phyloP scores from a whole-genome alignment of 306 rosid genomes.

The Dryas drummondii region DNA sequence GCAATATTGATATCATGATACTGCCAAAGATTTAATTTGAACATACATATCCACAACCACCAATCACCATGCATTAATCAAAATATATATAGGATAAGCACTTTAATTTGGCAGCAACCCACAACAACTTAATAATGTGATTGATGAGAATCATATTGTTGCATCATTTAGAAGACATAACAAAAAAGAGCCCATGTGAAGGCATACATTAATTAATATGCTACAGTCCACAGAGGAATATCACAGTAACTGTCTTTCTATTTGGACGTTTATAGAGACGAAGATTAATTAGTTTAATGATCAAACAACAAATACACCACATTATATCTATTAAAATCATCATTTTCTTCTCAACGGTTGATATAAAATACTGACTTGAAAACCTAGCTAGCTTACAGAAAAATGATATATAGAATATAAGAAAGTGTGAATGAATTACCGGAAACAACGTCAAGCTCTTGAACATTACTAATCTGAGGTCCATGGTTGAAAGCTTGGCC shows the following conservation, averaged over 20 bases:
- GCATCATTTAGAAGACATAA: background rate
- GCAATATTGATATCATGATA: background rate
- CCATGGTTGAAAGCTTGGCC: conserved; percentile 94
- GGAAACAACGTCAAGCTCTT: conserved; percentile 84
- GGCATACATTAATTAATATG: background rate
- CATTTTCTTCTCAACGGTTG: background rate
- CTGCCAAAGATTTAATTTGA: too few relatives aligned
- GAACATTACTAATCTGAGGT: conserved; percentile 81
- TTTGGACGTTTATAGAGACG: background rate
- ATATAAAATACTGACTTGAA: background rate
- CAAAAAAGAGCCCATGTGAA: conserved; percentile 17
- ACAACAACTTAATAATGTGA: conserved; percentile 15
- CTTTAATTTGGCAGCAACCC: background rate
- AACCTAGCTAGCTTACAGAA: too few relatives aligned
- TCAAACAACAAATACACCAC: too few relatives aligned
- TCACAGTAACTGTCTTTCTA: conserved; percentile 2
- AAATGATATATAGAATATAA: too few relatives aligned
- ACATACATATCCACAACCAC: too few relatives aligned
- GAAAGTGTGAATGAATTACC: conserved; percentile 27
- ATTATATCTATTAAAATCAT: too few relatives aligned
- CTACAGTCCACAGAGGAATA: background rate
- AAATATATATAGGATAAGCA: background rate
- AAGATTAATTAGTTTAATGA: background rate
- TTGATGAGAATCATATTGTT: background rate
- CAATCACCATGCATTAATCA: too few relatives aligned